Evolutionary conservation across 371 early-diverging fungal genomes (phyloP).

Genomic region (Funneliformis caledonium): DNA sequence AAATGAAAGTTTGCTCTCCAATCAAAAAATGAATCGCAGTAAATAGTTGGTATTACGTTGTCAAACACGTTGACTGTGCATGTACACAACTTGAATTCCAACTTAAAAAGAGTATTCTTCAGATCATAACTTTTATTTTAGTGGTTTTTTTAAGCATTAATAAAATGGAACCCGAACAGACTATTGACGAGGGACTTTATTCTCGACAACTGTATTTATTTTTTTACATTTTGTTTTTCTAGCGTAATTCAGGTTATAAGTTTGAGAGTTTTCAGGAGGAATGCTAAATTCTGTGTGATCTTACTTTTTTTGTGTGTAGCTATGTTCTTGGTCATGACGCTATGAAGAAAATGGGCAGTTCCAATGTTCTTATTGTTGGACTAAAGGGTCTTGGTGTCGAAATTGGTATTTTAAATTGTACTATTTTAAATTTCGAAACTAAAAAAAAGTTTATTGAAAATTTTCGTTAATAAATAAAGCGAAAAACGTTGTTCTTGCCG

Average conservation of each 20-base stretch:
- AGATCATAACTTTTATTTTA: too few relatives aligned
- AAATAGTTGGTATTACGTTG: too few relatives aligned
- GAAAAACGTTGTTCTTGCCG: conserved; percentile 99
- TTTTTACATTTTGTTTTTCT: not conserved
- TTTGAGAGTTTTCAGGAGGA: conserved; percentile 23
- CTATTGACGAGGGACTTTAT: conserved; percentile 95
- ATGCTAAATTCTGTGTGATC: not conserved
- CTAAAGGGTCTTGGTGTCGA: conserved; percentile 98
- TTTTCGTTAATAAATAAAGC: conserved; percentile 55
- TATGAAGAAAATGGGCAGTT: conserved; percentile 98
- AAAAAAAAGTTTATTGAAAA: not conserved
- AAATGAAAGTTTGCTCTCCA: too few relatives aligned
- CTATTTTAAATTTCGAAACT: not conserved
- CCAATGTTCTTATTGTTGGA: conserved; percentile 97
- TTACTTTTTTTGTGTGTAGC: conserved; percentile 54
- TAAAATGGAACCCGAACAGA: conserved; percentile 45
- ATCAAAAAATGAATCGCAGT: too few relatives aligned
- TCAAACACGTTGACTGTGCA: too few relatives aligned
- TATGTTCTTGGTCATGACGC: conserved; percentile 99
- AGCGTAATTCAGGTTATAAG: not conserved
- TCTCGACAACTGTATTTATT: conserved; percentile 95
- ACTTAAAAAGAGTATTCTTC: too few relatives aligned
- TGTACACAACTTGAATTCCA: too few relatives aligned
- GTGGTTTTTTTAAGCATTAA: not conserved
- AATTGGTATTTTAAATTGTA: conserved; percentile 71